Evolutionary conservation across 352 stramenopile genomes (phyloP).

Genomic region (Pythium diclinum): DNA sequence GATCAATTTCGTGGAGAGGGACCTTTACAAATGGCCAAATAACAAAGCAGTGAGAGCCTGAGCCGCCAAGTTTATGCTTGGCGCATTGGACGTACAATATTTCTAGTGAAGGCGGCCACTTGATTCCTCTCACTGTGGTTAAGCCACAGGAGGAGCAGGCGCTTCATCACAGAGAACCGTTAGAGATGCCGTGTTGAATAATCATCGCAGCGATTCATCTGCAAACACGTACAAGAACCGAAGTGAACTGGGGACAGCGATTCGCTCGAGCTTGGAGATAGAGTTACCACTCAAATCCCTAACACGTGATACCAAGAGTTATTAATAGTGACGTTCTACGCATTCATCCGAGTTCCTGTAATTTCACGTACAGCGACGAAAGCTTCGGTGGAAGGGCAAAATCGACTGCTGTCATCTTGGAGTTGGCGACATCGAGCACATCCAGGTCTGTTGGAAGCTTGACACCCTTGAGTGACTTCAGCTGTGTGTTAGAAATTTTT

Average conservation of each 20-base stretch:
- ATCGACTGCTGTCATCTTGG: neutral
- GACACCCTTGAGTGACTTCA: neutral
- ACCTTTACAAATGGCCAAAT: neutral
- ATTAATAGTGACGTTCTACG: too few relatives aligned
- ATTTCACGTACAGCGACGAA: neutral
- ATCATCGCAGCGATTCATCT: neutral
- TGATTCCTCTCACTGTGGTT: neutral
- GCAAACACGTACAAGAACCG: neutral
- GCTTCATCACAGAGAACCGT: neutral
- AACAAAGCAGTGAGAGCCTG: neutral
- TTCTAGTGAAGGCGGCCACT: neutral
- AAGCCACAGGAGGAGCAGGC: neutral
- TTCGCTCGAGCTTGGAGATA: neutral
- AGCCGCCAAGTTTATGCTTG: neutral
- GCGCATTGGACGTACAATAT: neutral
- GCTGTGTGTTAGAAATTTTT: neutral
- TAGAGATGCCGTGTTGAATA: too few relatives aligned
- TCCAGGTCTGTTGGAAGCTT: neutral
- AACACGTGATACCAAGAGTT: too few relatives aligned
- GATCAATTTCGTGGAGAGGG: neutral
- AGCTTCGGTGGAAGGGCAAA: neutral
- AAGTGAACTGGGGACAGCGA: neutral
- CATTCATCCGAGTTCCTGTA: too few relatives aligned
- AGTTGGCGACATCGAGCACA: neutral
- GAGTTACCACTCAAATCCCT: neutral